Evolutionary conservation across 257 asterid species (phyloP), one percentile per base, ranked within the genome.

Genomic region (Salvia rosmarinus): DNA sequence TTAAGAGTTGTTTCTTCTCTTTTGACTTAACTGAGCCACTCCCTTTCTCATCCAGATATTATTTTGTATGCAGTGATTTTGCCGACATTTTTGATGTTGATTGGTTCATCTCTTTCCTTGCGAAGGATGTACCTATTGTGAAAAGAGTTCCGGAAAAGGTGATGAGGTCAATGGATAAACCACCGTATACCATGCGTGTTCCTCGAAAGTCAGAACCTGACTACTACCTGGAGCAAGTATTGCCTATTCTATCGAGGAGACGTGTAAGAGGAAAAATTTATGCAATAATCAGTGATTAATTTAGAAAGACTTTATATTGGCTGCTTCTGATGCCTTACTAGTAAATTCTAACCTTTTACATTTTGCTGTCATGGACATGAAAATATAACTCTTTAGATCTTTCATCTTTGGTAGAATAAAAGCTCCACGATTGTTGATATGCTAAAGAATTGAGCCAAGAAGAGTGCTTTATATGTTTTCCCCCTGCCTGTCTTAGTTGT

Each of bases 121-220:
- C 96, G 47, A 95, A 91, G 80, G 99, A 95, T 40, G 88, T 95
- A 40, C 86, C 94, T 4, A 86, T 91, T 42, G 89, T 91, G 63
- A 91, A 90, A 86, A 87, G 93, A 65, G 98, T 95, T 70, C 98
- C 99, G 5, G 98, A 89, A 67, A 95, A 82, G 86, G 92, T 95
- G 81, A 95, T 91, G 98, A 84, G 89, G 84, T 91, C 98, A 67
- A 91, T 95, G 98, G 99, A 91, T 23, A 95, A 89, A 78, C 99
- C 99, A 35, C 99, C 99, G 23, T 95, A 95, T 82, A 91, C 98
- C 62, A 95, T 88, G 98, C 98, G 98, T 57, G 98, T 91, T 64
- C 99, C 99, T 20, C 86, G 99, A 77, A 95, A 87, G 78, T 95
- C 98, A 6, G 99, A 95, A 76, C 92, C 99, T 58, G 96, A 88